A percentile compares a stretch with the other conserved stretches of the same genome.
Evolutionary conservation across 192 early-diverging fungal species (phyloP).

Genomic region (Backusella liffmaniae): DNA sequence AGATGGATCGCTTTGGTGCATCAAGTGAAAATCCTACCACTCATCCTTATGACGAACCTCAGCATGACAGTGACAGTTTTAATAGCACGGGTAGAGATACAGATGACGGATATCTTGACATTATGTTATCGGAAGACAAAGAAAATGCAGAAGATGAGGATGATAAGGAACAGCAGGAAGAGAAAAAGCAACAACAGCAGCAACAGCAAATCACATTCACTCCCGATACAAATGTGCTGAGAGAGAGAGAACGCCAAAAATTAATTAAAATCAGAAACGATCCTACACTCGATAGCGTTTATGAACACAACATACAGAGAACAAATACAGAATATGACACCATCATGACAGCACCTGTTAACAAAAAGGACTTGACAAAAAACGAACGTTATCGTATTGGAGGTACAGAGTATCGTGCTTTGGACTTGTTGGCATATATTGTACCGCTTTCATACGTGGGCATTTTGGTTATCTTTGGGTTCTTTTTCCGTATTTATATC

Average conservation of each 20-base stretch:
- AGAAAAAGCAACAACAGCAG: background rate
- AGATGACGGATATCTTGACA: background rate
- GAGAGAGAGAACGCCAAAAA: slow-evolving; percentile 6
- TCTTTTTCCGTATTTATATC: slow-evolving; percentile 31
- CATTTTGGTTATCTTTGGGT: slow-evolving; percentile 15
- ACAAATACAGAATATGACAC: background rate
- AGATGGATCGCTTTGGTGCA: slow-evolving; percentile 1
- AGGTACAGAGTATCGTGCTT: slow-evolving; percentile 33
- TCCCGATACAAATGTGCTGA: slow-evolving; percentile 2
- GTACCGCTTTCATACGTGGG: slow-evolving; percentile 28
- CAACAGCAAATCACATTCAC: slow-evolving; percentile 9
- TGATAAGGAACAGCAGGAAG: background rate
- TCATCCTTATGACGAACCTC: background rate
- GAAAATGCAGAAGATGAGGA: background rate
- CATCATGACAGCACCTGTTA: slow-evolving; percentile 13
- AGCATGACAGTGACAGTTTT: background rate
- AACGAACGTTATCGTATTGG: slow-evolving; percentile 32
- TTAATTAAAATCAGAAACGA: slow-evolving; percentile 2
- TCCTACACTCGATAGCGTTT: background rate
- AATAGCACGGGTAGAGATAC: background rate
- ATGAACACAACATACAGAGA: background rate
- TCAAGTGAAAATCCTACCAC: background rate
- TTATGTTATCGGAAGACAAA: background rate
- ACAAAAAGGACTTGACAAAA: slow-evolving; percentile 22
- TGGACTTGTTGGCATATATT: slow-evolving; percentile 25